A percentile compares a stretch with the other conserved stretches of the same genome.
Conservation (phyloP, 1,139 yeast species). For the Magnusiomyces sp. region DNA sequence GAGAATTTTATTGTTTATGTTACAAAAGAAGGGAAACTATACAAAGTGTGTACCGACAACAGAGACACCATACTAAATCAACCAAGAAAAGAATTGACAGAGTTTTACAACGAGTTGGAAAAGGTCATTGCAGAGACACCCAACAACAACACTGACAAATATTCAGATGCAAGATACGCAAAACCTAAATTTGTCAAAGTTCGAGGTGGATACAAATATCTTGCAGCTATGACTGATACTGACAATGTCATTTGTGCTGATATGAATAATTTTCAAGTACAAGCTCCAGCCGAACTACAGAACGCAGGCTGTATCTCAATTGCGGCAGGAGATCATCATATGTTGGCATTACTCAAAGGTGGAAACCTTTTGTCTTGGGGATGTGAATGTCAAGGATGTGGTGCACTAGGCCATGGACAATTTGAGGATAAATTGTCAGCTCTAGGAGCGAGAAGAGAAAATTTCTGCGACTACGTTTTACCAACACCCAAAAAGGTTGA, state of each 20-base stretch:
- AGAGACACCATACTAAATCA: not conserved
- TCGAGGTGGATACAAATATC: slow-evolving; percentile 42
- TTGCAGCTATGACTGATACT: slow-evolving; percentile 47
- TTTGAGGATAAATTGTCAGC: no score
- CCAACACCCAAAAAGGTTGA: slow-evolving; percentile 39
- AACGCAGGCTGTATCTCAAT: slow-evolving; percentile 46
- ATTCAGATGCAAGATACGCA: not conserved
- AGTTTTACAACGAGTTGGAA: not conserved
- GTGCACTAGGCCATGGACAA: no score
- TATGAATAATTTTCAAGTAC: slow-evolving; percentile 16
- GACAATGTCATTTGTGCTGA: slow-evolving; percentile 33
- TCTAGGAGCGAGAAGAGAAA: no score
- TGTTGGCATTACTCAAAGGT: slow-evolving; percentile 48
- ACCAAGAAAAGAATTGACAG: not conserved
- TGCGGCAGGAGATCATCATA: slow-evolving; percentile 70
- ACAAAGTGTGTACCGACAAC: not conserved
- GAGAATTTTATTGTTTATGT: not conserved
- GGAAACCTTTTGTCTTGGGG: slow-evolving; percentile 72
- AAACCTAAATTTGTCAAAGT: slow-evolving; percentile 36
- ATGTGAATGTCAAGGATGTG: slow-evolving; percentile 32
- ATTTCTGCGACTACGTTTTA: slow-evolving; percentile 26
- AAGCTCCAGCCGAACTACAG: slow-evolving; percentile 40
- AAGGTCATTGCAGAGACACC: not conserved
- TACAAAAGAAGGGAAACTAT: not conserved
- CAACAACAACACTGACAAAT: not conserved